Evolutionary conservation across 345 rosid genomes (phyloP).

Genomic region (Eucalyptus shirleyi): DNA sequence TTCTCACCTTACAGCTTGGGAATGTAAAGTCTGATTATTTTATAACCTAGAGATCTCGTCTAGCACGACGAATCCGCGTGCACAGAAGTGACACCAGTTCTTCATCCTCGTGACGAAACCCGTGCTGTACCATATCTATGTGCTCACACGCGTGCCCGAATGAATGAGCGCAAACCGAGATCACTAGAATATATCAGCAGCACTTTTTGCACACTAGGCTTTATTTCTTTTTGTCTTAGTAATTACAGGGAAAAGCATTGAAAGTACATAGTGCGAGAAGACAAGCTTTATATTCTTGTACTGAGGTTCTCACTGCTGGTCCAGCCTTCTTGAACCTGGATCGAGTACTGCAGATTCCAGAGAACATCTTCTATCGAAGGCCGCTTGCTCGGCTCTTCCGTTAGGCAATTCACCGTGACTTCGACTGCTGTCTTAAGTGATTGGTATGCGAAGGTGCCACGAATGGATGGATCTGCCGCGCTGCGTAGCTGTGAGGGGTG

Average conservation of each 20-base stretch:
- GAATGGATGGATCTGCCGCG: slow-evolving; percentile 42
- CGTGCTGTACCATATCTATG: background rate
- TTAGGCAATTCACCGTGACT: slow-evolving; percentile 65
- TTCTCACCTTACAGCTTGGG: background rate
- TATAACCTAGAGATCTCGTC: background rate
- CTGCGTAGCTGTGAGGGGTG: slow-evolving; percentile 33
- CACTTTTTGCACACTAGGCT: background rate
- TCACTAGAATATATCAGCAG: background rate
- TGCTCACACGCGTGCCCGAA: background rate
- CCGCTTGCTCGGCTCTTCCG: slow-evolving; percentile 38
- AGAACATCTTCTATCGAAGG: slow-evolving; percentile 89
- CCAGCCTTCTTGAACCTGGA: slow-evolving; percentile 94
- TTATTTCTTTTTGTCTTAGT: background rate
- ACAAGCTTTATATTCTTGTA: background rate
- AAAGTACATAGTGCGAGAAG: background rate
- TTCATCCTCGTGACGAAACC: background rate
- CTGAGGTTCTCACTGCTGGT: slow-evolving; percentile 66
- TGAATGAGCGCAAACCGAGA: background rate
- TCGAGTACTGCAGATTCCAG: slow-evolving; percentile 88
- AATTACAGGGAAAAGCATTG: background rate
- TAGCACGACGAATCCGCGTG: background rate
- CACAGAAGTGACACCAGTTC: background rate
- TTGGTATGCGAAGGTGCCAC: slow-evolving; percentile 66
- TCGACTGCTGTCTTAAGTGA: slow-evolving; percentile 64
- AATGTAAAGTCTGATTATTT: background rate